phyloP scores from a whole-genome alignment of 768 basidiomycete species.

The Boletus subcaerulescens region DNA sequence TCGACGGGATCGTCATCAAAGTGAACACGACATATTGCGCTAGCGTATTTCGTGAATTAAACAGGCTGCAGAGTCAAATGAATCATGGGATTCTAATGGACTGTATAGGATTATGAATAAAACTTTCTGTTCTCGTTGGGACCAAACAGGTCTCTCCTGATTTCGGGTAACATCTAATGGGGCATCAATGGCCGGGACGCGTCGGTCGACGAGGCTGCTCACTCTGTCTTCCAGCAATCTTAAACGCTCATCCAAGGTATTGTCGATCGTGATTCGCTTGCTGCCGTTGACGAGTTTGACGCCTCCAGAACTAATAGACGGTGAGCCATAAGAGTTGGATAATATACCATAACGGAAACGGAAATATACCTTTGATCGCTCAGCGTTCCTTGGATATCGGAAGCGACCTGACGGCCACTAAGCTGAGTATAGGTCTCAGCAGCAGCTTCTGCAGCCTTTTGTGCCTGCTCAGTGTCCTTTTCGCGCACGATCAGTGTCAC shows the following conservation, averaged over 20 bases:
- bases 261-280: slow-evolving; percentile 84
- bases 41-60: too few species aligned
- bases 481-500: slow-evolving; percentile 66
- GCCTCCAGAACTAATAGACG: slow-evolving; percentile 69
- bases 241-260: slow-evolving; percentile 91
- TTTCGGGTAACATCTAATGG: slow-evolving; percentile 90
- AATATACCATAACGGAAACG: background rate
- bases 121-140: slow-evolving; percentile 90
- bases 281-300: slow-evolving; percentile 70
- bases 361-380: slow-evolving; percentile 61
- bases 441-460: slow-evolving; percentile 66
- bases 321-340: background rate
- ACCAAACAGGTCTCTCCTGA: slow-evolving; percentile 86
- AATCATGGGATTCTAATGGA: background rate
- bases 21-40: background rate
- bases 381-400: slow-evolving; percentile 60
- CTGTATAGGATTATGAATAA: slow-evolving; percentile 49
- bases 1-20: background rate
- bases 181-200: background rate
- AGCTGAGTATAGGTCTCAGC: slow-evolving; percentile 68
- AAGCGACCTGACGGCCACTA: slow-evolving; percentile 62
- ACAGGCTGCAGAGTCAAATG: background rate
- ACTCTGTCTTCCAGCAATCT: slow-evolving; percentile 88
- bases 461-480: slow-evolving; percentile 59
- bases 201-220: slow-evolving; percentile 24